These are phyloP conservation scores for Rhynchosporium secalis DNA, from an alignment of 2,329 filamentous ascomycete species.

Conservation along the genomic window DNA sequence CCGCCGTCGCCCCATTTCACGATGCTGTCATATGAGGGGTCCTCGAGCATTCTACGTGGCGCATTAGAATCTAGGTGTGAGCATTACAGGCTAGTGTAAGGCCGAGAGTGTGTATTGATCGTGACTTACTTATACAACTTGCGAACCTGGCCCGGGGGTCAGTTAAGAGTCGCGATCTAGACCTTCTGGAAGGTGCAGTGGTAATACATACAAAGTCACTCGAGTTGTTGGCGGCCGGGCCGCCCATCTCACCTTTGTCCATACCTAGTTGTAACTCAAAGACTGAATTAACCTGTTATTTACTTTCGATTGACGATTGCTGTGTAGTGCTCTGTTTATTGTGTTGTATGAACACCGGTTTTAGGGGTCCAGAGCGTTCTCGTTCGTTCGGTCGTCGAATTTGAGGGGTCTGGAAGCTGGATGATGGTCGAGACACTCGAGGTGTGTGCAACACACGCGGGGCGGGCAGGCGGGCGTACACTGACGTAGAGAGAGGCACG, in stretches of 20 bases:
- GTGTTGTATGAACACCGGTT: conserved; percentile 2
- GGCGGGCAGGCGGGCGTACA: background rate
- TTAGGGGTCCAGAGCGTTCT: conserved; percentile 6
- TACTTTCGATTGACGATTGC: background rate
- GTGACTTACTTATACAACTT: conserved; percentile 89
- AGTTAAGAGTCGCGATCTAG: conserved; percentile 8
- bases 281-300: background rate
- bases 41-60: conserved; percentile 83
- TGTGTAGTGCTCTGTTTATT: background rate
- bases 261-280: conserved; percentile 26
- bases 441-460: conserved; percentile 1
- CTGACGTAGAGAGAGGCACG: conserved; percentile 3
- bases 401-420: conserved; percentile 5
- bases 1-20: conserved; percentile 95
- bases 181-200: conserved; percentile 13
- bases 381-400: background rate
- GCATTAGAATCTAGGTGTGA: conserved; percentile 27
- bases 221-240: conserved; percentile 67
- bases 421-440: background rate
- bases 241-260: conserved; percentile 40
- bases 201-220: conserved; percentile 83
- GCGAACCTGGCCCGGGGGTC: conserved; percentile 66
- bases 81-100: conserved; percentile 37
- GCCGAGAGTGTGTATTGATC: conserved; percentile 27
- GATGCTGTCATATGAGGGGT: conserved; percentile 86